Percentiles rank a stretch among this genome's conserved stretches.
Conservation (phyloP, 306 rosid species). For the Cicer arietinum region DNA sequence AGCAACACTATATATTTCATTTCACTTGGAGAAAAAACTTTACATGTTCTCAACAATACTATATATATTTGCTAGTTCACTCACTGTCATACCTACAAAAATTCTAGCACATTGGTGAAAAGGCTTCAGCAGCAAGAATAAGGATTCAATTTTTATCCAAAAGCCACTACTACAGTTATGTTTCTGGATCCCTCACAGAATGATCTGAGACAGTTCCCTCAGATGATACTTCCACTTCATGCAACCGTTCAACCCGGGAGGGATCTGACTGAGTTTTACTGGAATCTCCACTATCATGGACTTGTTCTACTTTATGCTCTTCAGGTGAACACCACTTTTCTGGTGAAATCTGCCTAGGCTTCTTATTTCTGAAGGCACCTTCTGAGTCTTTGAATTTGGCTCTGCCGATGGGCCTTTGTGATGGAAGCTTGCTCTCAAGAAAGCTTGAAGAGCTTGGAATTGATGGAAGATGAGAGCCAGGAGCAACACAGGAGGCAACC, state of each 20-base stretch:
- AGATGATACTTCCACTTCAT: conserved; percentile 71
- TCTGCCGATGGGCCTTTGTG: conserved; percentile 65
- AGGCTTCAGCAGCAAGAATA: conserved; percentile 64
- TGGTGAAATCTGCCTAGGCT: conserved; percentile 51
- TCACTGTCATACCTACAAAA: conserved; percentile 86
- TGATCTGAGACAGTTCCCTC: conserved; percentile 97
- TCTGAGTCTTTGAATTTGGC: conserved; percentile 60
- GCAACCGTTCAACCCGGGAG: conserved; percentile 61
- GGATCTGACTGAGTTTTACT: conserved; percentile 93
- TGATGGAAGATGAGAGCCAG: conserved; percentile 59
- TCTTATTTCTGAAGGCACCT: conserved; percentile 47
- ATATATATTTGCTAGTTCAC: conserved; percentile 65
- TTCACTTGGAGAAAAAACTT: conserved; percentile 70
- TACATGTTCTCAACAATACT: conserved; percentile 69
- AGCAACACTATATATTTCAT: conserved; percentile 83
- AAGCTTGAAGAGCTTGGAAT: conserved; percentile 61
- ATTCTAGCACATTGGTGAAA: conserved; percentile 71
- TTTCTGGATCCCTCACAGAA: conserved; percentile 69
- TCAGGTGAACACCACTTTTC: conserved; percentile 44
- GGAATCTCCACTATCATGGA: conserved; percentile 72
- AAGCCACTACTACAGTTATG: conserved; percentile 54
- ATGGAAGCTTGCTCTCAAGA: conserved; percentile 56
- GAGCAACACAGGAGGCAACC: conserved; percentile 80
- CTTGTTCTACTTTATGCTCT: conserved; percentile 49
- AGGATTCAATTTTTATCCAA: conserved; percentile 49